Evolutionary conservation across 768 basidiomycete species (phyloP).

Genomic region (Lactifluus piperatus): DNA sequence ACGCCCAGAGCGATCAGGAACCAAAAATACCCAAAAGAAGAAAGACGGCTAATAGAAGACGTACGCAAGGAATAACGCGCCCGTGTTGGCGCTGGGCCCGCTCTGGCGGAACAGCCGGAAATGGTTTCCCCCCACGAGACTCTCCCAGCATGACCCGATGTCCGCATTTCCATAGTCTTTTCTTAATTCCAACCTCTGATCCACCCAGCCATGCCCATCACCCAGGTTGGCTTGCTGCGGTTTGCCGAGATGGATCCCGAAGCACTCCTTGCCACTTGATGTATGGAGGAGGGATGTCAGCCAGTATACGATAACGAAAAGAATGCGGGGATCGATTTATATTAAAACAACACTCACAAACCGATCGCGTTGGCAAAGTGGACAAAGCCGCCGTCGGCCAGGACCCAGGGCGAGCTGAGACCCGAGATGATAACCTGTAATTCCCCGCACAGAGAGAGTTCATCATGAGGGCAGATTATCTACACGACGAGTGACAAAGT

Average conservation of each 20-base stretch:
- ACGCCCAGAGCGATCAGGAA: not conserved
- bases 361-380: slow-evolving; percentile 15
- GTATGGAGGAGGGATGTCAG: too few relatives aligned
- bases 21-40: not conserved
- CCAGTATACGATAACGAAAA: too few relatives aligned
- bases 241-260: too few relatives aligned
- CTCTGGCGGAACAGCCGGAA: slow-evolving; percentile 26
- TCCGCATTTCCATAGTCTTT: slow-evolving; percentile 32
- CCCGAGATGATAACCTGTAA: slow-evolving; percentile 12
- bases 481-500: not conserved
- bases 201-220: too few relatives aligned
- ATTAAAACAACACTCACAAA: slow-evolving; percentile 7
- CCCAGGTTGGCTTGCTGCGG: too few relatives aligned
- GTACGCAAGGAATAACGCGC: slow-evolving; percentile 30
- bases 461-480: not conserved
- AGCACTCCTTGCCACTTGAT: too few relatives aligned
- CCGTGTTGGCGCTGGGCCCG: slow-evolving; percentile 25
- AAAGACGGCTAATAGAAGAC: slow-evolving; percentile 1
- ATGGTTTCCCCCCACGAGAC: slow-evolving; percentile 20
- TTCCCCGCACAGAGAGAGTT: not conserved
- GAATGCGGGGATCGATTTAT: too few relatives aligned
- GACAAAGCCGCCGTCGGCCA: slow-evolving; percentile 15
- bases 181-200: slow-evolving; percentile 43
- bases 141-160: slow-evolving; percentile 35
- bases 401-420: slow-evolving; percentile 10